Percentiles rank a stretch among this genome's conserved stretches.
Conservation (phyloP, 2,329 filamentous ascomycete genomes). For the Catunica adiposa region DNA sequence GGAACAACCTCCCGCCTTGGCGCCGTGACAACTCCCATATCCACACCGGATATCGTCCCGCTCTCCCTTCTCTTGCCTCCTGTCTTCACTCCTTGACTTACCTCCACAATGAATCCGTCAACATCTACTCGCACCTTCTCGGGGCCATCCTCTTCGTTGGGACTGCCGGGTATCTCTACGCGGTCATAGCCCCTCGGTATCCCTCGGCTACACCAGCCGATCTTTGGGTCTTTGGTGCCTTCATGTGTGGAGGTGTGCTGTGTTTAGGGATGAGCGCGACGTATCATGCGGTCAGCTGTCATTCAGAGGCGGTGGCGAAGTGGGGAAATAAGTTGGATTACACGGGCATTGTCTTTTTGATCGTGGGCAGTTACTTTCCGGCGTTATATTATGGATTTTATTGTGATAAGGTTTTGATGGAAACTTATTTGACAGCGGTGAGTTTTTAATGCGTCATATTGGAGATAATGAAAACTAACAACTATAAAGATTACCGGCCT, state of each 20-base stretch:
- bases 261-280: constrained; percentile 71
- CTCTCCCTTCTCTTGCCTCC: constrained; percentile 30
- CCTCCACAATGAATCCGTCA: constrained; percentile 46
- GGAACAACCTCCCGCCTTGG: constrained; percentile 43
- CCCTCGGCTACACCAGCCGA: constrained; percentile 43
- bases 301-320: constrained; percentile 58
- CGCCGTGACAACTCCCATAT: constrained; percentile 44
- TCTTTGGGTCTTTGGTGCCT: constrained; percentile 57
- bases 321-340: constrained; percentile 93
- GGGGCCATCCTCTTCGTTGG: constrained; percentile 45
- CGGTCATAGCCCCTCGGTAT: constrained; percentile 47
- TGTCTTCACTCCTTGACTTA: constrained; percentile 33
- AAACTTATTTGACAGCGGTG: constrained; percentile 60
- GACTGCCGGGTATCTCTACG: constrained; percentile 36
- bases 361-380: constrained; percentile 81
- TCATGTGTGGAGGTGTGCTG: constrained; percentile 56
- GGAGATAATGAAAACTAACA: background rate
- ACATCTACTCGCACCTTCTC: constrained; percentile 47
- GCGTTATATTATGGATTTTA: constrained; percentile 77
- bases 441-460: constrained; percentile 19
- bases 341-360: constrained; percentile 78
- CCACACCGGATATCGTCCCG: constrained; percentile 35
- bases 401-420: constrained; percentile 48
- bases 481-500: constrained; percentile 53
- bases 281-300: constrained; percentile 73